These are phyloP conservation scores for Fusarium musae DNA, from an alignment of 2,329 filamentous ascomycete species.

Conservation along the genomic window DNA sequence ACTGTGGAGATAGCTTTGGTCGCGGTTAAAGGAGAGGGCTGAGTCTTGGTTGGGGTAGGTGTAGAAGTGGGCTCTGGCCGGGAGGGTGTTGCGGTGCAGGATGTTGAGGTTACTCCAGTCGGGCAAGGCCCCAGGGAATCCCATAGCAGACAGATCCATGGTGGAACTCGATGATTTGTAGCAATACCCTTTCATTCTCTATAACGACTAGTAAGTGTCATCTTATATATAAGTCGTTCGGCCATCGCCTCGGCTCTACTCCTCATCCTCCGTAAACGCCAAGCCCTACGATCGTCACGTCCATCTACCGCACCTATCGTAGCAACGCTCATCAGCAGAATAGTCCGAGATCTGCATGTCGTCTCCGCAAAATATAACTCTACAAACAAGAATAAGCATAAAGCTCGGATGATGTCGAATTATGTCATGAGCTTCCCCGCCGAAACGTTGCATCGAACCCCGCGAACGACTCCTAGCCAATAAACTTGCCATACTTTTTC, in stretches of 20 bases:
- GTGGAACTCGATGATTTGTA: no score
- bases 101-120: conserved; percentile 19
- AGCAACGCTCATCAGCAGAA: background rate
- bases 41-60: conserved; percentile 9
- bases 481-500: conserved; percentile 17
- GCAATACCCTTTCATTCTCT: no score
- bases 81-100: conserved; percentile 8
- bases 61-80: conserved; percentile 28
- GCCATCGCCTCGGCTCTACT: background rate
- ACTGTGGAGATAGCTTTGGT: background rate
- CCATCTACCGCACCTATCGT: conserved; percentile 24
- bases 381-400: background rate
- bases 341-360: conserved; percentile 9
- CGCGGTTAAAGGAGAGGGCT: background rate
- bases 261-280: background rate
- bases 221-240: no score
- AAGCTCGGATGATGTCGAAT: background rate
- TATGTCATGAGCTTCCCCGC: background rate
- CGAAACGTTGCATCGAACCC: background rate
- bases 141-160: conserved; percentile 4
- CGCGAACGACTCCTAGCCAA: conserved; percentile 14
- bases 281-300: conserved; percentile 15
- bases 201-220: no score
- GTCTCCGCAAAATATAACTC: background rate
- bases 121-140: conserved; percentile 10